phyloP scores from a whole-genome alignment of 2,329 filamentous ascomycete species.

The Aspergillus neotritici region DNA sequence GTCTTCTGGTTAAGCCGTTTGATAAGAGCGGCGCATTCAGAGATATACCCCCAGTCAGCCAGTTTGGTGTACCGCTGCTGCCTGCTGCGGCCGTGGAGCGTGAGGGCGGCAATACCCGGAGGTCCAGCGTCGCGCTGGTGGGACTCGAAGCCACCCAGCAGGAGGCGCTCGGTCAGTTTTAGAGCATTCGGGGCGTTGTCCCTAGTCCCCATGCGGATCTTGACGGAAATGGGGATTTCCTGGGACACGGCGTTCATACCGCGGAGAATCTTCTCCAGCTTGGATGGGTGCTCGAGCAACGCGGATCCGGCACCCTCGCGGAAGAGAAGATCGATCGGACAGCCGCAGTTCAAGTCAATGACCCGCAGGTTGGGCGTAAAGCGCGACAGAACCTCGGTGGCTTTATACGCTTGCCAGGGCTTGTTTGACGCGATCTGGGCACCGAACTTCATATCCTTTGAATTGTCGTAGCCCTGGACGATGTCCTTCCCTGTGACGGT shows the following conservation, averaged over 20 bases:
- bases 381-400: slow-evolving; percentile 71
- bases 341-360: slow-evolving; percentile 94
- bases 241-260: slow-evolving; percentile 94
- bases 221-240: slow-evolving; percentile 86
- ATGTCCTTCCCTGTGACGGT: slow-evolving; percentile 54
- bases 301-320: slow-evolving; percentile 83
- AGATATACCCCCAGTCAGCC: slow-evolving; percentile 95
- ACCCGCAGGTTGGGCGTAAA: slow-evolving; percentile 79
- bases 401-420: slow-evolving; percentile 83
- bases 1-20: slow-evolving; percentile 68
- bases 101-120: slow-evolving; percentile 87
- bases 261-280: slow-evolving; percentile 88
- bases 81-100: slow-evolving; percentile 84
- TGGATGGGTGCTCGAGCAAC: slow-evolving; percentile 78
- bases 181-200: slow-evolving; percentile 72
- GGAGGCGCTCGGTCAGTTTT: slow-evolving; percentile 74
- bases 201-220: slow-evolving; percentile 86
- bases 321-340: slow-evolving; percentile 91
- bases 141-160: slow-evolving; percentile 71
- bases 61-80: slow-evolving; percentile 89
- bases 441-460: slow-evolving; percentile 79
- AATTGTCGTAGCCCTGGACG: slow-evolving; percentile 73
- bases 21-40: slow-evolving; percentile 79
- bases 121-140: slow-evolving; percentile 62
- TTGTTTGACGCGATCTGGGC: slow-evolving; percentile 90